These are phyloP conservation scores for Penicillium sp. DNA, from an alignment of 2,329 filamentous ascomycete species.

Conservation along the genomic window DNA sequence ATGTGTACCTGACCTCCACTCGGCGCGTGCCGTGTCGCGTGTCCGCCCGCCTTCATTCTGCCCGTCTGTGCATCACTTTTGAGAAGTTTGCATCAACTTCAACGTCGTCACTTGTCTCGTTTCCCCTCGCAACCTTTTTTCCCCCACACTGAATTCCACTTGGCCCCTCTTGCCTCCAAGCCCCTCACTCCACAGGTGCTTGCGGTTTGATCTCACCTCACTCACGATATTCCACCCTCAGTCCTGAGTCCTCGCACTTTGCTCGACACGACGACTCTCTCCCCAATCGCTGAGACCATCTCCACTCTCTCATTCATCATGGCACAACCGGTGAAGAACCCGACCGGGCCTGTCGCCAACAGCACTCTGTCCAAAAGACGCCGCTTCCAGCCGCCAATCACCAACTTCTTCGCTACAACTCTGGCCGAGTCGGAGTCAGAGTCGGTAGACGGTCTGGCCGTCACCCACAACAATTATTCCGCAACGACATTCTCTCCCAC, in stretches of 20 bases:
- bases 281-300: neutral
- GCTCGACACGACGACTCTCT: neutral
- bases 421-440: slow-evolving; percentile 8
- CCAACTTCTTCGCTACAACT: slow-evolving; percentile 31
- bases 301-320: slow-evolving; percentile 10
- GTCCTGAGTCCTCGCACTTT: neutral
- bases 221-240: neutral
- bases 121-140: no score
- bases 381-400: slow-evolving; percentile 42
- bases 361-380: slow-evolving; percentile 36
- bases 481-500: slow-evolving; percentile 35
- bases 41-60: no score
- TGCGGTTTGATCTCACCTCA: no score
- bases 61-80: no score
- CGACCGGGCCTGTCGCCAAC: slow-evolving; percentile 9
- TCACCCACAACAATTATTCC: slow-evolving; percentile 39
- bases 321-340: slow-evolving; percentile 9
- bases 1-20: no score
- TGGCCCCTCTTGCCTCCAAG: slow-evolving; percentile 2
- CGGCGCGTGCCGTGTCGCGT: no score
- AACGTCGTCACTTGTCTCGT: no score
- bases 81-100: neutral
- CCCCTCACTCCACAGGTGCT: no score
- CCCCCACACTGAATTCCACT: neutral
- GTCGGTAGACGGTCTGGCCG: slow-evolving; percentile 8